phyloP scores from a whole-genome alignment of 2,329 filamentous ascomycete species.

The Fusarium avenaceum region DNA sequence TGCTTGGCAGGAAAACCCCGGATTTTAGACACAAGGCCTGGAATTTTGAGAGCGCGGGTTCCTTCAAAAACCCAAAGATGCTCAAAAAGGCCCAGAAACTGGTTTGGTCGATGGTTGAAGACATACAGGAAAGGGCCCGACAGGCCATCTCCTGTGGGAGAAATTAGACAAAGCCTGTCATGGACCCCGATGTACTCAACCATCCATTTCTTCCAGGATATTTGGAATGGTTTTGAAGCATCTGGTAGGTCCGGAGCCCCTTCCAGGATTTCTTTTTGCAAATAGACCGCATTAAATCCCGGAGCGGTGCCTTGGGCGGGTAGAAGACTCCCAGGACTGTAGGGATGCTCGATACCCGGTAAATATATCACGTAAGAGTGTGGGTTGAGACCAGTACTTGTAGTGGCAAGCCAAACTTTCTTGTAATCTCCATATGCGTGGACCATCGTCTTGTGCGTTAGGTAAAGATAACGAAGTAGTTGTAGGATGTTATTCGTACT shows the following conservation, averaged over 20 bases:
- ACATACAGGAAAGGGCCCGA: slow-evolving; percentile 28
- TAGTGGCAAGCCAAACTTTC: rapidly evolving
- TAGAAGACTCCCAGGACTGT: slow-evolving; percentile 21
- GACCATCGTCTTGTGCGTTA: background rate
- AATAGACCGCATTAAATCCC: background rate
- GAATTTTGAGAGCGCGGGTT: background rate
- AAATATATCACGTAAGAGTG: slow-evolving; percentile 11
- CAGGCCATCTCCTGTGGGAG: background rate
- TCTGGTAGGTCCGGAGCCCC: background rate
- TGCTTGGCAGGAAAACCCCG: slow-evolving; percentile 15
- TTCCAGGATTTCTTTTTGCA: background rate
- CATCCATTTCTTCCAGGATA: slow-evolving; percentile 24
- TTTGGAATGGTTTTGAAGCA: background rate
- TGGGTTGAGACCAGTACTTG: too few relatives aligned
- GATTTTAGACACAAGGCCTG: slow-evolving; percentile 13
- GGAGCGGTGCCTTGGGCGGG: background rate
- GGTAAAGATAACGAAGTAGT: slow-evolving; percentile 17
- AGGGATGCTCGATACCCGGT: slow-evolving; percentile 1
- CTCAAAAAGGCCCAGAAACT: slow-evolving; percentile 24
- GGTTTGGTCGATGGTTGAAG: slow-evolving; percentile 19
- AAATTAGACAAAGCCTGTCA: slow-evolving; percentile 11
- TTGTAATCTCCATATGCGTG: background rate
- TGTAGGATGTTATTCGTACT: rapidly evolving
- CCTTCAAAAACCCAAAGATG: slow-evolving; percentile 25
- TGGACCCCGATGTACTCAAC: slow-evolving; percentile 15